Evolutionary conservation across 1,284 basidiomycete species (phyloP), one percentile per base, ranked within the genome.

Genomic region (Cerrena zonata): DNA sequence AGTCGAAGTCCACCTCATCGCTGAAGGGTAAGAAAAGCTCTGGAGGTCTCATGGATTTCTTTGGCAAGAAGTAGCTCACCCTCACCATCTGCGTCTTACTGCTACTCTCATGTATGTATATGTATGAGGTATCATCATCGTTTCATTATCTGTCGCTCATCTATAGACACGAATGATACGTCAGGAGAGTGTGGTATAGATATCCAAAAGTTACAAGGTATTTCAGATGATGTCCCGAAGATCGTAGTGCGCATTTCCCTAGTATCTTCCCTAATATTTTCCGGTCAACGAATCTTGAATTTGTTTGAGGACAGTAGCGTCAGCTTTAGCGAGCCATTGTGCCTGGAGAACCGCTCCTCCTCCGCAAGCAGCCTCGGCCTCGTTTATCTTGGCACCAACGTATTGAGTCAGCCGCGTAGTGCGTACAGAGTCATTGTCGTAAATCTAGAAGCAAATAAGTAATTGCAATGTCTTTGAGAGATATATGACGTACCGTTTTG

Each of bases 271-370:
- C n/a, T n/a, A n/a, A n/a, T 24, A 21, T 13, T 18, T 15, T 15
- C 10, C 24, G 7, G 30, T 49, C 30, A 67, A 49, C 57, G 80
- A 83, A 37, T 73, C 72, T 59, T 80, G 77, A 40, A 91, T 77
- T 61, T 88, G 85, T 53, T 77, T 73, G 34, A 89, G 67, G n/a
- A 90, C 78, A 1, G 75, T 71, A 4, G 82, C 77, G 60, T 91
- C 89, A 13, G 84, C 77, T 54, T 82, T 79, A 4, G 72, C 69
- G 11, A 91, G 71, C 58, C 82, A 88, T 30, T 68, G 66, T 4
- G 67, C 62, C 50, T 88, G 78, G 64, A 91, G 80, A 4, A 68
- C 64, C 26, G 74, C 68, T 3, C 74, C 65, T n/a, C 84, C 75
- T 26, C 77, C 84, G 52, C 74, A 78, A 15, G 64, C 67, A 2